Evolutionary conservation across 2,329 filamentous ascomycete species (phyloP), one percentile per base, ranked within the genome.

Genomic region (Ascosphaera aggregata): DNA sequence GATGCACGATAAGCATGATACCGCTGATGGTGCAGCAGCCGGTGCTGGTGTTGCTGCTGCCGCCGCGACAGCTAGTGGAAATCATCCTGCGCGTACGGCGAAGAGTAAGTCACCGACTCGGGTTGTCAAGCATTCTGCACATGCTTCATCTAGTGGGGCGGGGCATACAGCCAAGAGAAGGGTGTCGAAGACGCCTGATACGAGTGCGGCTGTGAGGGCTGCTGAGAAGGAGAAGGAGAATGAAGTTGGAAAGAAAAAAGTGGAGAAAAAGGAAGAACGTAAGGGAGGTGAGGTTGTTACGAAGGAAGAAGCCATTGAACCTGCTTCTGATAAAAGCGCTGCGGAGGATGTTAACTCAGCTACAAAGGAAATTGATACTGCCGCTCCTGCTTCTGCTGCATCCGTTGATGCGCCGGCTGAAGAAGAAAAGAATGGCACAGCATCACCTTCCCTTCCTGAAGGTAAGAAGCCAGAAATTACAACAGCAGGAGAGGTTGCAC

Each of bases 1-100:
- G 45, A 50, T 53, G 11, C 61, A 64, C 38, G 63, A 65, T 13
- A 63, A 61, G 44, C 41, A 57, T 3, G 61, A 64, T 18, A 38
- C 50, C 3, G 59, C 55, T 43, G 38, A 35, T 24, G 34, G 39
- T 20, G 38, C 30, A 9, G 38, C 34, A 34, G 35, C 30, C 18
- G 30, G 30, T 34, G 35, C 30, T 16, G 35, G 38, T 20, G 18
- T 34, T 22, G 18, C 16, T 9, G 34, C 27, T 19, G 19, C n/a
- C 7, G 19, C 9, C 18, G n/a, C n/a, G n/a, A n/a, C 11, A 3
- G 30, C 38, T n/a, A 30, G 30, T 27, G 22, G 22, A 27, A 5
- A 27, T 27, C 22, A 27, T 27, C 22, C 22, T 27, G 22, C 11
- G 22, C 22, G 22, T 27, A 27, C 22, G 11, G 11, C 22, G 22